Percentiles rank a stretch among this genome's conserved stretches.
phyloP scores from a whole-genome alignment of 78 protist species.

The Dictyostelium intermedium region DNA sequence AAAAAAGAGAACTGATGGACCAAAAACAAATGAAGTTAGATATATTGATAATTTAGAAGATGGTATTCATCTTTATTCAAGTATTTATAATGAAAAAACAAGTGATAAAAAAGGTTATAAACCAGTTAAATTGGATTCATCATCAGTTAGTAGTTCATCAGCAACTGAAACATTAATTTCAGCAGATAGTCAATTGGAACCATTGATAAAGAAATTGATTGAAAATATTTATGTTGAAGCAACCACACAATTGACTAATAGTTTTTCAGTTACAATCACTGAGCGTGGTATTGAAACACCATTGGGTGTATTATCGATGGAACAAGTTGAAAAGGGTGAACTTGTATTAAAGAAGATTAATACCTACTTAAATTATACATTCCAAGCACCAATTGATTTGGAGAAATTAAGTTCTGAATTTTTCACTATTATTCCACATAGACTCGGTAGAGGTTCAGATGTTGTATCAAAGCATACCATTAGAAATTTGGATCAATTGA shows the following conservation, averaged over 20 bases:
- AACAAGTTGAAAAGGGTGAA: slow-evolving; percentile 50
- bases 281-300: slow-evolving; percentile 61
- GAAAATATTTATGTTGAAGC: slow-evolving; percentile 24
- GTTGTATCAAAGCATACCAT: slow-evolving; percentile 15
- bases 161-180: neutral
- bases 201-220: neutral
- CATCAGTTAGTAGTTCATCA: neutral
- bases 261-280: slow-evolving; percentile 36
- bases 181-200: neutral
- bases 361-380: neutral
- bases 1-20: slow-evolving; percentile 62
- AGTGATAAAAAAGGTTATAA: slow-evolving; percentile 51
- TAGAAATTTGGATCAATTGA: slow-evolving; percentile 18
- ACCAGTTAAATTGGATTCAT: neutral
- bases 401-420: slow-evolving; percentile 35
- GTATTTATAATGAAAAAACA: slow-evolving; percentile 52
- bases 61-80: neutral
- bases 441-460: slow-evolving; percentile 22
- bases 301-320: slow-evolving; percentile 49
- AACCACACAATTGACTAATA: slow-evolving; percentile 26
- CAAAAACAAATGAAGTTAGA: slow-evolving; percentile 37
- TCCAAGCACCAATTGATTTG: neutral
- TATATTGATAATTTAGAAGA: slow-evolving; percentile 1
- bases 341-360: neutral
- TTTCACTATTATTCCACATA: slow-evolving; percentile 59